These are phyloP conservation scores for Suhomyces coccinellae DNA, from an alignment of 1,139 yeast species.

Conservation along the genomic window DNA sequence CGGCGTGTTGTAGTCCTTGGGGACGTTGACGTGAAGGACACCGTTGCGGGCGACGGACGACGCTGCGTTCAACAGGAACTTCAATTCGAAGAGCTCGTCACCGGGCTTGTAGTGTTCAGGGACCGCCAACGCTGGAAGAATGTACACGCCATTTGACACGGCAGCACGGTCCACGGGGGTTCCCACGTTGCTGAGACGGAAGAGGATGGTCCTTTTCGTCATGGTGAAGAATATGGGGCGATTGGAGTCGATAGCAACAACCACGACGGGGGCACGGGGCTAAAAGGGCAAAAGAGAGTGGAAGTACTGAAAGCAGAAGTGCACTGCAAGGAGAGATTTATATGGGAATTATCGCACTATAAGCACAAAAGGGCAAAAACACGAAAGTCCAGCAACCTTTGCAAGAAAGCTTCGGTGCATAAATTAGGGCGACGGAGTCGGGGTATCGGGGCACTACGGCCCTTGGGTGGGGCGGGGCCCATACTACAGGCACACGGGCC, in stretches of 20 bases:
- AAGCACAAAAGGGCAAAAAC: not conserved
- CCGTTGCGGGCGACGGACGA: conserved; percentile 72
- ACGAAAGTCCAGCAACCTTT: not conserved
- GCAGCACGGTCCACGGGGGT: conserved; percentile 53
- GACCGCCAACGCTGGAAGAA: conserved; percentile 59
- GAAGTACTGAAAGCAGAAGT: too few species aligned
- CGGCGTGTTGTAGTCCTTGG: conserved; percentile 37
- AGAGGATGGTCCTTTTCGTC: conserved; percentile 32
- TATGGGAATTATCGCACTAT: not conserved
- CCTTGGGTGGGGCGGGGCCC: not conserved
- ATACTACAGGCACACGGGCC: not conserved
- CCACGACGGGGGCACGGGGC: too few species aligned
- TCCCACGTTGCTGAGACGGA: conserved; percentile 56
- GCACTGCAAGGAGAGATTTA: not conserved
- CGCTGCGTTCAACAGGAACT: conserved; percentile 72
- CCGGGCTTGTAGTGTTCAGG: conserved; percentile 38
- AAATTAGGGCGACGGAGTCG: not conserved
- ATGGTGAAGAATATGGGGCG: not conserved
- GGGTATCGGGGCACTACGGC: not conserved
- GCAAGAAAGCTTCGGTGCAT: not conserved
- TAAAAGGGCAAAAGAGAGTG: too few species aligned
- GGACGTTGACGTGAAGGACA: conserved; percentile 72
- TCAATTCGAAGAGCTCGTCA: conserved; percentile 53
- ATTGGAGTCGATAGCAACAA: too few species aligned
- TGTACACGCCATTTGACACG: conserved; percentile 57